Evolutionary conservation across 2,329 filamentous ascomycete species (phyloP), one percentile per base, ranked within the genome.

Genomic region (Tolypocladium paradoxum): DNA sequence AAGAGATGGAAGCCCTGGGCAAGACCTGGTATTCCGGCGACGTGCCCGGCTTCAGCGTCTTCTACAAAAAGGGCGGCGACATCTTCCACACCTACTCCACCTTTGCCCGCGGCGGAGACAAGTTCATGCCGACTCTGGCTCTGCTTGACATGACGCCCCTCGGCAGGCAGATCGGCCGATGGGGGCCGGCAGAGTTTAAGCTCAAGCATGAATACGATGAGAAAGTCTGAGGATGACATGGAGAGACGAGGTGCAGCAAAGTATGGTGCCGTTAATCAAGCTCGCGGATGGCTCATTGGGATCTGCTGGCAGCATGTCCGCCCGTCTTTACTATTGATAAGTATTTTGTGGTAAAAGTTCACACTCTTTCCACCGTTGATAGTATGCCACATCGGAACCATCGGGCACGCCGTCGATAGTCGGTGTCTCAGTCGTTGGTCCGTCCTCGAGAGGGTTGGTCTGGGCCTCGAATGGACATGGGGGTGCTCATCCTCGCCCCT

Each of bases 51-150:
- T 61, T 69, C 29, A 71, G 69, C 52, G 64, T 71, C 6, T 73
- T 72, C 36, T 56, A 63, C 37, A 66, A 62, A 52, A 59, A 64
- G 11, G 62, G 59, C 4, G 63, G 62, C 0, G 60, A 64, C 3
- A 54, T 71, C 3, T 72, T 67, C 52, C 68, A 73, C 57, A 71
- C 67, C 2, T 73, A 73, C 54, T 69, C 65, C 29, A 60, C 61
- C 1, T 69, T 64, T 58, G 59, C 57, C 6, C 60, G 67, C 31
- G 69, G 68, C 16, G 54, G 62, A 2, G 68, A 71, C 49, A 58
- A 58, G 29, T 46, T 69, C 2, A 53, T 69, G 46, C 55, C 59
- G 2, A 69, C 65, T 3, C 37, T 70, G 57, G 56, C 57, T 34
- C 49, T 71, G 43, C 58, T 69, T 22, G 69, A 68, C 51, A 55